A percentile compares a stretch with the other conserved stretches of the same genome.
These are phyloP conservation scores for Spizellomyces sp. DNA, from an alignment of 192 early-diverging fungal species.

Conservation along the genomic window DNA sequence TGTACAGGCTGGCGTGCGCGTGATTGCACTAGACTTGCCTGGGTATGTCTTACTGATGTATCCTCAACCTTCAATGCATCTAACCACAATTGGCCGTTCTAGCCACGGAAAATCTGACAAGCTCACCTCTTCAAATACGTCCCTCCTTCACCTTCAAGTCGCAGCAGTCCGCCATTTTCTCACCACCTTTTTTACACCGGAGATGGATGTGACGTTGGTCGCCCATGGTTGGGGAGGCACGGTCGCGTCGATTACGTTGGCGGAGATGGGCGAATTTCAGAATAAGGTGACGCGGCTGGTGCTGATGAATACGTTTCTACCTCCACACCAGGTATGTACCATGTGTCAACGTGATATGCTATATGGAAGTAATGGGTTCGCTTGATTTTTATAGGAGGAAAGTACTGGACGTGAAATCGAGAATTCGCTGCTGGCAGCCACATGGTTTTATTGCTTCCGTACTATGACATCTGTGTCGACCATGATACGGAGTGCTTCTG, in stretches of 20 bases:
- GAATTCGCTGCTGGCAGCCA: slow-evolving; percentile 3
- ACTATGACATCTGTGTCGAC: background rate
- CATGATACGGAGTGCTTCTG: background rate
- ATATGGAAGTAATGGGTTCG: background rate
- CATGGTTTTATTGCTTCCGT: slow-evolving; percentile 13
- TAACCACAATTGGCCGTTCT: background rate
- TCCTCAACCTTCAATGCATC: background rate
- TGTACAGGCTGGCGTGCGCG: slow-evolving; percentile 20
- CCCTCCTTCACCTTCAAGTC: slow-evolving; percentile 11
- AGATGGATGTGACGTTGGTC: slow-evolving; percentile 16
- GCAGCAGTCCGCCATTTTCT: slow-evolving; percentile 19
- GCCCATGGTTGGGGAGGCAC: slow-evolving; percentile 22
- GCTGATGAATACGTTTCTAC: slow-evolving; percentile 11
- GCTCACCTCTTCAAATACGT: slow-evolving; percentile 2
- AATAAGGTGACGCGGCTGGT: slow-evolving; percentile 1
- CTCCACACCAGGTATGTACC: slow-evolving; percentile 18
- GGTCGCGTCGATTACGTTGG: slow-evolving; percentile 12
- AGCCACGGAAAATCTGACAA: slow-evolving; percentile 34
- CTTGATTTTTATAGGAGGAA: slow-evolving; percentile 8
- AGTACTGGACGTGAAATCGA: slow-evolving; percentile 6
- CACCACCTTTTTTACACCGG: background rate
- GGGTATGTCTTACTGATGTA: background rate
- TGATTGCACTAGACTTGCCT: slow-evolving; percentile 33
- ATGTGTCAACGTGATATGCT: background rate
- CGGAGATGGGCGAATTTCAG: slow-evolving; percentile 13